These are phyloP conservation scores for Cicer cuneatum DNA, from an alignment of 306 rosid genomes.

Conservation along the genomic window DNA sequence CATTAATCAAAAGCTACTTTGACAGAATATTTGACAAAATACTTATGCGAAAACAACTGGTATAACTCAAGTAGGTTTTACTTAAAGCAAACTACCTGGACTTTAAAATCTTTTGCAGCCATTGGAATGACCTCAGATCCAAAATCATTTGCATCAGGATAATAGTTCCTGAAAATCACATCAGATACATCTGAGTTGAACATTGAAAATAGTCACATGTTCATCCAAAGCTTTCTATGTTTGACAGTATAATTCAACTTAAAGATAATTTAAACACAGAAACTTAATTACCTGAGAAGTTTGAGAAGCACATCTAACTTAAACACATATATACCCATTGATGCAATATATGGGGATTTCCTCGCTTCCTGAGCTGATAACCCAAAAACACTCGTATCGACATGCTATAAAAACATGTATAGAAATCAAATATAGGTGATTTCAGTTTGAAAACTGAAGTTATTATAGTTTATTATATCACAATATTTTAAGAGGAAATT, in stretches of 20 bases:
- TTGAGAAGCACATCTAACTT: constrained; percentile 56
- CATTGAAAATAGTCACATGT: not conserved
- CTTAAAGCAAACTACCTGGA: constrained; percentile 49
- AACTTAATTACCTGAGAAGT: constrained; percentile 56
- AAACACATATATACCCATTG: constrained; percentile 62
- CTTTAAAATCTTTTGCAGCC: constrained; percentile 59
- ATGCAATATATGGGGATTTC: constrained; percentile 58
- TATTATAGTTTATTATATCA: constrained; percentile 1
- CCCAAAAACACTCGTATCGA: constrained; percentile 58
- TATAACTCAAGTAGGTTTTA: not conserved
- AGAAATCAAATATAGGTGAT: constrained; percentile 38
- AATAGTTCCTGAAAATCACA: constrained; percentile 41
- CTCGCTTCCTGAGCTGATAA: constrained; percentile 56
- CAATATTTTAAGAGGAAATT: constrained; percentile 33
- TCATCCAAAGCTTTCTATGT: constrained; percentile 5
- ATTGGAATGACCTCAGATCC: constrained; percentile 62
- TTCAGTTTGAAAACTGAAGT: constrained; percentile 29
- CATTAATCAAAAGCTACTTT: constrained; percentile 36
- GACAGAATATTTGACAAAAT: constrained; percentile 2
- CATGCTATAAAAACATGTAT: constrained; percentile 50
- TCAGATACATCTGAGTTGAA: not conserved
- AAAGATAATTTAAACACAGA: not conserved
- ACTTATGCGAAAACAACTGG: constrained; percentile 12
- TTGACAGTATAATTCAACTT: not conserved
- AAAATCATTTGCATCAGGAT: constrained; percentile 64